A percentile compares a stretch with the other conserved stretches of the same genome.
phyloP scores from a whole-genome alignment of 306 rosid genomes.

The Cicer cuneatum region DNA sequence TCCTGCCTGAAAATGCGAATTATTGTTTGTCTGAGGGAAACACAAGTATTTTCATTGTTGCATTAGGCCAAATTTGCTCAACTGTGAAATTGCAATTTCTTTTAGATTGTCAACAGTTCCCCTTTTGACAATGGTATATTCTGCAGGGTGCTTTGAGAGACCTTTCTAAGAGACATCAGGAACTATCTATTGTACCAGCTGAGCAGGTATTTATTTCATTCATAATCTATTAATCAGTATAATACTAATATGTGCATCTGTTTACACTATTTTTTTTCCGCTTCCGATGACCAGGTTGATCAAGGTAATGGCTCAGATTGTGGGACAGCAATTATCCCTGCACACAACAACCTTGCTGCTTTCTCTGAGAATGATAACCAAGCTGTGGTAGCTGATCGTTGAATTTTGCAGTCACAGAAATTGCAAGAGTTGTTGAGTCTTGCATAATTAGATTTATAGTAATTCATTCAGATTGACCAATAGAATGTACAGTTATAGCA shows the following conservation, averaged over 20 bases:
- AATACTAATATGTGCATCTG: neutral
- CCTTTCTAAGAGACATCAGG: conserved; percentile 74
- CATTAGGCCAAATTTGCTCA: conserved; percentile 15
- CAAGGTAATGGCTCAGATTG: conserved; percentile 63
- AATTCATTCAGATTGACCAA: conserved; percentile 51
- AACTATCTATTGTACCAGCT: conserved; percentile 51
- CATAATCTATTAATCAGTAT: conserved; percentile 23
- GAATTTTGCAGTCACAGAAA: conserved; percentile 45
- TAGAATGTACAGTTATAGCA: conserved; percentile 71
- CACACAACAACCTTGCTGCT: conserved; percentile 48
- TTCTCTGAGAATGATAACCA: conserved; percentile 63
- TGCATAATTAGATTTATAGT: conserved; percentile 54
- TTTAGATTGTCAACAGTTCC: conserved; percentile 17
- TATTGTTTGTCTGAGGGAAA: neutral
- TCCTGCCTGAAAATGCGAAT: neutral
- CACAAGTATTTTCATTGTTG: conserved; percentile 8
- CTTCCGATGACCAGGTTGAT: conserved; percentile 56
- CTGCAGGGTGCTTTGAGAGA: conserved; percentile 87
- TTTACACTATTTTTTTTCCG: neutral
- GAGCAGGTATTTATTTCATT: conserved; percentile 59
- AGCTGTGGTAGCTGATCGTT: conserved; percentile 63
- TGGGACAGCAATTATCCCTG: conserved; percentile 49
- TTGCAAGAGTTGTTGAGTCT: conserved; percentile 44
- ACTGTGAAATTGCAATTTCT: conserved; percentile 33
- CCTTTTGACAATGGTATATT: conserved; percentile 37